Conservation (phyloP, 805 yeast species). For the Candida boidinii region DNA sequence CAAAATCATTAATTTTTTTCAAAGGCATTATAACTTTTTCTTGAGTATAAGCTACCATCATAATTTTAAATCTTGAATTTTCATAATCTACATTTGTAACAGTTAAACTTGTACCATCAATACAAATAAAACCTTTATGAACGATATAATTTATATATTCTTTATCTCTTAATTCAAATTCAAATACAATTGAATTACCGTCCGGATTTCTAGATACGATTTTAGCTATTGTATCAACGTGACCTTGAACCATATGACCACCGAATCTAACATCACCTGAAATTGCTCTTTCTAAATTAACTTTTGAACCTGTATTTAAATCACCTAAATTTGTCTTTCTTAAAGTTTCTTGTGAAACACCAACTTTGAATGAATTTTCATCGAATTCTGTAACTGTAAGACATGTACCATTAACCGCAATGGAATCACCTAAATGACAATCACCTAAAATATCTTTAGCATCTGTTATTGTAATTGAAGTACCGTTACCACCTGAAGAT, state of each 20-base stretch:
- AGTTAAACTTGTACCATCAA: constrained; percentile 92
- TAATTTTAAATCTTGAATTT: constrained; percentile 57
- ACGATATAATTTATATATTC: constrained; percentile 68
- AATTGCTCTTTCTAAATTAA: constrained; percentile 90
- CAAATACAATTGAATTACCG: constrained; percentile 68
- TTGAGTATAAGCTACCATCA: constrained; percentile 91
- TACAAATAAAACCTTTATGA: constrained; percentile 87
- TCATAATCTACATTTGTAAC: constrained; percentile 68
- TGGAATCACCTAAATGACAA: constrained; percentile 90
- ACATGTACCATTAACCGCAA: constrained; percentile 84
- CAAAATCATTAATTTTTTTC: constrained; percentile 53
- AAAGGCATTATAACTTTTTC: constrained; percentile 63
- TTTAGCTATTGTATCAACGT: constrained; percentile 81
- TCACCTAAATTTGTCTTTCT: constrained; percentile 69
- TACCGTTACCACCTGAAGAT: constrained; percentile 63
- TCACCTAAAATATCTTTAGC: constrained; percentile 61
- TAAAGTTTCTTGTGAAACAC: constrained; percentile 87
- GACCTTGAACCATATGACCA: constrained; percentile 98
- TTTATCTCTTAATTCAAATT: constrained; percentile 61
- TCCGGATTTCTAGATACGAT: constrained; percentile 50
- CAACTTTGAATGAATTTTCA: constrained; percentile 65
- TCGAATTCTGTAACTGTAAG: constrained; percentile 82
- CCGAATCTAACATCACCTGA: constrained; percentile 76
- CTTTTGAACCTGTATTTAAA: constrained; percentile 48
- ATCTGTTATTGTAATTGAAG: constrained; percentile 56